Conservation (phyloP, 2,329 filamentous ascomycete species). For the Mollisiaceae sp. region DNA sequence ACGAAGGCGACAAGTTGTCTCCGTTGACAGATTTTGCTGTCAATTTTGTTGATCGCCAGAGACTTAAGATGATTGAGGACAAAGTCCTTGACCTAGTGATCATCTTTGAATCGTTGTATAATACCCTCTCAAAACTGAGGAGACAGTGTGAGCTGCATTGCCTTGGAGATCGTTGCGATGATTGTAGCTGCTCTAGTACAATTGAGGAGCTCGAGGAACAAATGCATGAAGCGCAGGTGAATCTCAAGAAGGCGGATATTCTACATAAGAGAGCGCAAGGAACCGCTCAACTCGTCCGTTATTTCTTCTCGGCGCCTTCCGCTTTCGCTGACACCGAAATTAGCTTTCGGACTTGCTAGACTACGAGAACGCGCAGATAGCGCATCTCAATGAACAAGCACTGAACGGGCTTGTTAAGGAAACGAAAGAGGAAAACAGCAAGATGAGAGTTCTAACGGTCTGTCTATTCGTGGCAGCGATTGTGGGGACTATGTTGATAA, state of each 20-base stretch:
- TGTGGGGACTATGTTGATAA: too few relatives aligned
- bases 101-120: constrained; percentile 24
- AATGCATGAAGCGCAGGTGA: constrained; percentile 16
- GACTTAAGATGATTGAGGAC: constrained; percentile 27
- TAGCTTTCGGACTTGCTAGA: constrained; percentile 27
- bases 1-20: constrained; percentile 1
- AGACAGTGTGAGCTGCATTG: constrained; percentile 18
- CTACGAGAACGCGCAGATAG: constrained; percentile 29
- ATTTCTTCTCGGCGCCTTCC: too few relatives aligned
- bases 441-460: constrained; percentile 26
- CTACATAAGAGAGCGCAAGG: constrained; percentile 24
- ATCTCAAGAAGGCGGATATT: constrained; percentile 22
- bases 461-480: too few relatives aligned
- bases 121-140: constrained; percentile 23
- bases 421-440: constrained; percentile 27
- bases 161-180: background rate
- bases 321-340: too few relatives aligned
- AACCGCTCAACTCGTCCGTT: constrained; percentile 25
- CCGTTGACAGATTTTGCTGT: constrained; percentile 16
- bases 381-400: constrained; percentile 19
- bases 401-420: constrained; percentile 21
- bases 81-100: constrained; percentile 26
- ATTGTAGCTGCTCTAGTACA: constrained; percentile 19
- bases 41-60: constrained; percentile 29
- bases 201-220: constrained; percentile 26